These are phyloP conservation scores for Suhomyces yuchorum DNA, from an alignment of 1,139 yeast species.

Conservation along the genomic window DNA sequence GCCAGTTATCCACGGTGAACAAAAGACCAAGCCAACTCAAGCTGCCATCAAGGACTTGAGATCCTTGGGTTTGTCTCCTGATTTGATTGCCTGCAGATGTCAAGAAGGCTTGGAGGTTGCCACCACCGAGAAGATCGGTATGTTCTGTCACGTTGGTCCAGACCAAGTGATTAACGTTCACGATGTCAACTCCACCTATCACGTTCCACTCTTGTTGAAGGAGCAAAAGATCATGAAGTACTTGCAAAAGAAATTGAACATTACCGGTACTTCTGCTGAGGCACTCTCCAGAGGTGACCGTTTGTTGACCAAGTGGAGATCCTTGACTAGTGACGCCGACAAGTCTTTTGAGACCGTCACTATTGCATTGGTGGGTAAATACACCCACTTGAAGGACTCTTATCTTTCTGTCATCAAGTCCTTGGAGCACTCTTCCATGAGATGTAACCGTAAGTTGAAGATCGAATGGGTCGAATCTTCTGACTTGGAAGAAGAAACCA, in stretches of 20 bases:
- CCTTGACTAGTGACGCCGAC: slow-evolving; percentile 76
- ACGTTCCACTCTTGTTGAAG: slow-evolving; percentile 87
- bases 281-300: slow-evolving; percentile 65
- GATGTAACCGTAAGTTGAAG: slow-evolving; percentile 78
- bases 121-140: slow-evolving; percentile 91
- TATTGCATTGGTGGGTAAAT: slow-evolving; percentile 96
- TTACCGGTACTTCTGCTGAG: slow-evolving; percentile 55
- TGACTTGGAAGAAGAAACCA: slow-evolving; percentile 77
- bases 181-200: slow-evolving; percentile 96
- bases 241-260: slow-evolving; percentile 66
- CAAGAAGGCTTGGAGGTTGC: slow-evolving; percentile 76
- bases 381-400: slow-evolving; percentile 92
- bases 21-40: slow-evolving; percentile 98
- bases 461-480: slow-evolving; percentile 96
- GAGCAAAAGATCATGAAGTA: slow-evolving; percentile 85
- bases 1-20: slow-evolving; percentile 97
- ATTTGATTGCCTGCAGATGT: slow-evolving; percentile 98
- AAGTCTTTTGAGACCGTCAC: slow-evolving; percentile 82
- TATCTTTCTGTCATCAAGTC: slow-evolving; percentile 94
- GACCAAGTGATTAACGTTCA: slow-evolving; percentile 96
- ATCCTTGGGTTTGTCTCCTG: slow-evolving; percentile 91
- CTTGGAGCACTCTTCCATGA: slow-evolving; percentile 92
- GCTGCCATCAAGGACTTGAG: slow-evolving; percentile 97
- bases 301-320: slow-evolving; percentile 77
- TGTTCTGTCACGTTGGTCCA: slow-evolving; percentile 99